A percentile compares a stretch with the other conserved stretches of the same genome.
These are phyloP conservation scores for Nicotiana undulata DNA, from an alignment of 257 asterid genomes.

Conservation along the genomic window DNA sequence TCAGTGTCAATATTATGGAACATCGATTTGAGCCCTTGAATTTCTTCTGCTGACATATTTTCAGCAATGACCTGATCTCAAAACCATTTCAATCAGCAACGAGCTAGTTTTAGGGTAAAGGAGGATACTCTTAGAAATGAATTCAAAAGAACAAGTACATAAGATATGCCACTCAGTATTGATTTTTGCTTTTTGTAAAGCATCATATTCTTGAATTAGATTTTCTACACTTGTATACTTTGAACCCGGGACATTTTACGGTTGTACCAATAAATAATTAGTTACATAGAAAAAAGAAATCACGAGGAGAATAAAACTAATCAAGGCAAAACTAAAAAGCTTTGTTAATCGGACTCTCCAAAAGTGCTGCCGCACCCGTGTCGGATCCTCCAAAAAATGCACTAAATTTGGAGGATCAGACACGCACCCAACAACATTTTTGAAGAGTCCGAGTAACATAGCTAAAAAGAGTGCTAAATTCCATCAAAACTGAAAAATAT, in stretches of 20 bases:
- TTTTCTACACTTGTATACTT: neutral
- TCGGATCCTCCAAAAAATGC: too few species aligned
- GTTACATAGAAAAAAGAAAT: neutral
- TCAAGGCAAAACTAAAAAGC: neutral
- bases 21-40: constrained; percentile 78
- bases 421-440: too few species aligned
- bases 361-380: too few species aligned
- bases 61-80: constrained; percentile 68
- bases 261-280: neutral
- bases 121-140: neutral
- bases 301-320: neutral
- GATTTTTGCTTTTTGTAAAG: neutral
- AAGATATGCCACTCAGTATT: neutral
- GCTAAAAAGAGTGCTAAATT: too few species aligned
- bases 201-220: neutral
- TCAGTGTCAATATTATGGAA: constrained; percentile 79
- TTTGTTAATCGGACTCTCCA: too few species aligned
- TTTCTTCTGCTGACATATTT: constrained; percentile 68
- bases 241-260: neutral
- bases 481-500: too few species aligned
- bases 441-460: too few species aligned
- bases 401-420: too few species aligned
- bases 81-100: neutral
- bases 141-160: neutral
- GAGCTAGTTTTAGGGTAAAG: neutral